These are phyloP conservation scores for Ascoidea rubescens DNA, from an alignment of 805 yeast genomes.

Conservation along the genomic window DNA sequence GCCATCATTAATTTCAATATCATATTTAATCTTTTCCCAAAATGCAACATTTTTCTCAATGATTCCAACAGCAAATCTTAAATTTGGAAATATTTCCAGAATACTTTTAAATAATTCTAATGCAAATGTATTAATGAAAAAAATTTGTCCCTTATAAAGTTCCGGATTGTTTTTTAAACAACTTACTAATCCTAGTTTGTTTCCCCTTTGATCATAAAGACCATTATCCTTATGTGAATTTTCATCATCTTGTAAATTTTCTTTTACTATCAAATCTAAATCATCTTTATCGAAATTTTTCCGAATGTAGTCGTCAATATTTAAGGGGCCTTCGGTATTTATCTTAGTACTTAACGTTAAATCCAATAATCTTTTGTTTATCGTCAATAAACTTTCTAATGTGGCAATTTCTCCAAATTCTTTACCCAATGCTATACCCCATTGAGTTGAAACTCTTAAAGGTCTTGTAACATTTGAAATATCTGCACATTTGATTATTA, in stretches of 20 bases:
- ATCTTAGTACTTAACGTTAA: slow-evolving; percentile 1
- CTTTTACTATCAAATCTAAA: slow-evolving; percentile 1
- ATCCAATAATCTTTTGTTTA: slow-evolving; percentile 2
- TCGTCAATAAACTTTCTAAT: slow-evolving; percentile 29
- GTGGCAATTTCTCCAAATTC: slow-evolving; percentile 60
- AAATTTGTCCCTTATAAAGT: slow-evolving; percentile 61
- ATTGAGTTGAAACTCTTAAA: slow-evolving; percentile 56
- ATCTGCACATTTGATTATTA: slow-evolving; percentile 88
- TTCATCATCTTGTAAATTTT: slow-evolving; percentile 6
- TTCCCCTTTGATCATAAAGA: not conserved
- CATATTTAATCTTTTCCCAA: slow-evolving; percentile 28
- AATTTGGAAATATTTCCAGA: slow-evolving; percentile 44
- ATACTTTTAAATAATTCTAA: slow-evolving; percentile 58
- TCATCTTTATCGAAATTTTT: slow-evolving; percentile 4
- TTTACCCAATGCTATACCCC: slow-evolving; percentile 72
- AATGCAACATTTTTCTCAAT: slow-evolving; percentile 37
- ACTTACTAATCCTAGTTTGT: slow-evolving; percentile 19
- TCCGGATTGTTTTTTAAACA: slow-evolving; percentile 32
- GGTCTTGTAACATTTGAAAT: slow-evolving; percentile 87
- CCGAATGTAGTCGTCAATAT: not conserved
- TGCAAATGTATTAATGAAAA: slow-evolving; percentile 76
- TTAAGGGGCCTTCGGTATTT: not conserved
- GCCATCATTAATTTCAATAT: slow-evolving; percentile 20
- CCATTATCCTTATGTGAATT: not conserved
- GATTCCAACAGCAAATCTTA: slow-evolving; percentile 40